Conservation (phyloP, 495 filamentous ascomycete genomes). For the Penicillium desertorum region DNA sequence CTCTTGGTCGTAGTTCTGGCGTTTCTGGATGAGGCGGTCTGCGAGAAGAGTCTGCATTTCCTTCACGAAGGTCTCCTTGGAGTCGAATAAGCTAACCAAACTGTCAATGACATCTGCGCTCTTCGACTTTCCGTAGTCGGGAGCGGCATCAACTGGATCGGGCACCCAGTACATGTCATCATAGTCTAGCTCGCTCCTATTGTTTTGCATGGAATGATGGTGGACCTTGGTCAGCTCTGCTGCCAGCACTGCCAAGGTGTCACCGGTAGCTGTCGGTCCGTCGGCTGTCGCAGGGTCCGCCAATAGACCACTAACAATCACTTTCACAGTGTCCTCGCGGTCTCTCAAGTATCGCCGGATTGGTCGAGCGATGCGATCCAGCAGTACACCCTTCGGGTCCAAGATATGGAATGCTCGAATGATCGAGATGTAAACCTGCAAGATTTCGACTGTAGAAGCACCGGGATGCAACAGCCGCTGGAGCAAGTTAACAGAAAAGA, state of each 20-base stretch:
- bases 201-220: conserved; percentile 47
- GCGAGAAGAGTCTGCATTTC: conserved; percentile 86
- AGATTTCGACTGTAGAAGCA: conserved; percentile 82
- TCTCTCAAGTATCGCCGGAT: conserved; percentile 85
- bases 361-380: conserved; percentile 79
- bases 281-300: conserved; percentile 59
- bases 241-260: conserved; percentile 72
- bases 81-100: conserved; percentile 81
- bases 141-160: conserved; percentile 87
- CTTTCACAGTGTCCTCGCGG: conserved; percentile 88
- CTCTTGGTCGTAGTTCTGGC: conserved; percentile 71
- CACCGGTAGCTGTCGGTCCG: conserved; percentile 28
- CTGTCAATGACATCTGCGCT: conserved; percentile 89
- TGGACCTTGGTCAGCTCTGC: conserved; percentile 65
- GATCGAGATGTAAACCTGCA: conserved; percentile 87
- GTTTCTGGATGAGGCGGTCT: conserved; percentile 74
- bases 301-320: conserved; percentile 83
- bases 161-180: conserved; percentile 90
- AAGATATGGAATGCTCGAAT: conserved; percentile 87
- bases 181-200: conserved; percentile 75
- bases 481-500: conserved; percentile 66
- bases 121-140: conserved; percentile 87
- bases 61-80: conserved; percentile 85
- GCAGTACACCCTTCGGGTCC: conserved; percentile 85
- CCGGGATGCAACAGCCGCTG: conserved; percentile 83